phyloP scores from a whole-genome alignment of 306 rosid genomes.

The Inga oerstediana region DNA sequence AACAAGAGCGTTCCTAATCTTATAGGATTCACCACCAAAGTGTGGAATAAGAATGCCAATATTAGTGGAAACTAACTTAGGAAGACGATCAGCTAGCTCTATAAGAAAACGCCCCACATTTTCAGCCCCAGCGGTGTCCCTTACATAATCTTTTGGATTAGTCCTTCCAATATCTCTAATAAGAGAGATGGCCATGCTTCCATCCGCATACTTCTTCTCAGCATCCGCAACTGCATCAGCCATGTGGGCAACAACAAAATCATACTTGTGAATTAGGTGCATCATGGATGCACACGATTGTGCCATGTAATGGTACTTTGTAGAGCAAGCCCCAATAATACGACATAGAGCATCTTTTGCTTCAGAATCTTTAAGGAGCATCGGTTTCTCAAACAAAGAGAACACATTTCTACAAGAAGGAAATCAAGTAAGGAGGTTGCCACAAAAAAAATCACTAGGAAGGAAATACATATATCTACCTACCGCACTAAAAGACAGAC shows the following conservation, averaged over 20 bases:
- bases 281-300: conserved; percentile 89
- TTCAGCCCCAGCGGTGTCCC: conserved; percentile 89
- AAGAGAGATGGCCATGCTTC: conserved; percentile 76
- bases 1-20: conserved; percentile 89
- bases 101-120: conserved; percentile 88
- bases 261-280: conserved; percentile 89
- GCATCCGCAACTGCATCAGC: conserved; percentile 85
- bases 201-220: conserved; percentile 84
- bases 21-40: conserved; percentile 96
- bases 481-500: neutral
- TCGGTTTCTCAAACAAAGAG: conserved; percentile 76
- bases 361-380: conserved; percentile 68
- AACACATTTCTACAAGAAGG: conserved; percentile 57
- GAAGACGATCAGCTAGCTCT: conserved; percentile 90
- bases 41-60: conserved; percentile 88
- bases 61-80: conserved; percentile 82
- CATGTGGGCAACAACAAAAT: conserved; percentile 81
- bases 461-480: neutral
- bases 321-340: conserved; percentile 85
- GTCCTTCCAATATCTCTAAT: conserved; percentile 92
- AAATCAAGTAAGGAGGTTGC: conserved; percentile 34
- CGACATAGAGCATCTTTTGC: conserved; percentile 81
- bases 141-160: conserved; percentile 85
- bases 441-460: conserved; percentile 10
- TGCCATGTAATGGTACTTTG: conserved; percentile 80